phyloP scores from a whole-genome alignment of 495 filamentous ascomycete genomes.

The Hyaloscypha bicolor region DNA sequence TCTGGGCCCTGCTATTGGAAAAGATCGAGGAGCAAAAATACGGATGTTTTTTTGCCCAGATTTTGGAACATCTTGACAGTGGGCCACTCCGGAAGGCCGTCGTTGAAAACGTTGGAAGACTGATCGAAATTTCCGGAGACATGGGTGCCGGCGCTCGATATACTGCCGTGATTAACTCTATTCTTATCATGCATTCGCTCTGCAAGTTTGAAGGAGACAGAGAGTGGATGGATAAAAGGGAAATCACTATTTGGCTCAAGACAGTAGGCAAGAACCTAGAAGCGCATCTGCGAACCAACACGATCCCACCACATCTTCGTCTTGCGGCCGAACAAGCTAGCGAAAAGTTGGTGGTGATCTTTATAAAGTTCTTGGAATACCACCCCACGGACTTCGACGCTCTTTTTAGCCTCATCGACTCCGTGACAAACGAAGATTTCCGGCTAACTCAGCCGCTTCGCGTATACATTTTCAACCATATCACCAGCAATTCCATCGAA shows the following conservation, averaged over 20 bases:
- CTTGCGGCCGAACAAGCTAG: constrained; percentile 87
- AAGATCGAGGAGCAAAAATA: constrained; percentile 80
- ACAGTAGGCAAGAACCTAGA: constrained; percentile 80
- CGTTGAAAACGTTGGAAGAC: constrained; percentile 68
- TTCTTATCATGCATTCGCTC: constrained; percentile 80
- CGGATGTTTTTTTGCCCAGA: constrained; percentile 92
- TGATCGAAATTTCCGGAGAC: constrained; percentile 66
- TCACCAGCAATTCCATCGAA: constrained; percentile 85
- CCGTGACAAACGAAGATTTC: constrained; percentile 79
- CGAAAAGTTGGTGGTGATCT: constrained; percentile 85
- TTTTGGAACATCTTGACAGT: constrained; percentile 77
- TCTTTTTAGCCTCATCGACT: constrained; percentile 80
- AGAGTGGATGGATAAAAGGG: constrained; percentile 76
- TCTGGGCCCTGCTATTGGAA: constrained; percentile 74
- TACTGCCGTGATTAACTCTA: constrained; percentile 80
- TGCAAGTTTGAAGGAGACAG: constrained; percentile 58
- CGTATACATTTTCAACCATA: constrained; percentile 78
- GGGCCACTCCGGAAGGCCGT: constrained; percentile 73
- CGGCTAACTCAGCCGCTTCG: constrained; percentile 75
- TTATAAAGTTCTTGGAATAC: constrained; percentile 74
- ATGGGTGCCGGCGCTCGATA: constrained; percentile 58
- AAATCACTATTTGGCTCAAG: constrained; percentile 66
- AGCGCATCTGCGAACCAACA: constrained; percentile 64
- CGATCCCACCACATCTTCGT: constrained; percentile 68
- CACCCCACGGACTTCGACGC: constrained; percentile 81